Base-by-base conservation (phyloP, 2,329 filamentous ascomycete species). In the Fusarium torreyae region DNA sequence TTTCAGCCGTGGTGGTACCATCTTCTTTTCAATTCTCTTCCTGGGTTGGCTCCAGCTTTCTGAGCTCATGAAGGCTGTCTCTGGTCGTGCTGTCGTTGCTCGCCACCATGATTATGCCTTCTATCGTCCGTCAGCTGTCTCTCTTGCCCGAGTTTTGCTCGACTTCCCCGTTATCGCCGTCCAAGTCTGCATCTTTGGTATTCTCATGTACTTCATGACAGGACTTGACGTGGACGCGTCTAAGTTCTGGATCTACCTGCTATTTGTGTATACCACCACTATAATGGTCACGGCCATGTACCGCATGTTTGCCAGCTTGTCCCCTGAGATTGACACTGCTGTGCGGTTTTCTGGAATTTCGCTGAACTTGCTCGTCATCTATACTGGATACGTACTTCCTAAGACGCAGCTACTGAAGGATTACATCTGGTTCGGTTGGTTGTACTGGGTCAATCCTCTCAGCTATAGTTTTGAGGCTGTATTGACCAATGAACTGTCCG, bases 41-140 rank as follows among this genome's bases (percentile, higher is more conserved):
- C 77, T 85, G 26, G 80, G 82, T 13, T 81, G 91, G 91, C 84
- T 96, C 15, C 92, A 94, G 74, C 82, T 97, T 48, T 88, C 90
- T 1, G 92, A 96, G 78, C 83, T 94, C 33, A 92, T 92, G 86
- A 91, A 91, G 68, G 92, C 92, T 44, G 90, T 95, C 10, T 87
- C 87, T 51, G 91, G 92, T 7, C 86, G 93, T 57, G 85, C 85
- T 1, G 89, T 96, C 18, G 78, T 83, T 17, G 78, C 78, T 14
- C 78, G 83, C 3, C 84, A 86, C 50, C 78, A 78, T 31, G 81
- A 82, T 50, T 86, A 85, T 46, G 84, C 83, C 31, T 84, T 85
- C 61, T 87, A 87, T 73, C 81, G 85, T 0, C 86, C 86, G 0
- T 84, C 82, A 10, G 85, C 86, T 24, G 86, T 89, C 64, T 83